phyloP scores from a whole-genome alignment of 768 basidiomycete genomes.

The Termitomyces sp. region DNA sequence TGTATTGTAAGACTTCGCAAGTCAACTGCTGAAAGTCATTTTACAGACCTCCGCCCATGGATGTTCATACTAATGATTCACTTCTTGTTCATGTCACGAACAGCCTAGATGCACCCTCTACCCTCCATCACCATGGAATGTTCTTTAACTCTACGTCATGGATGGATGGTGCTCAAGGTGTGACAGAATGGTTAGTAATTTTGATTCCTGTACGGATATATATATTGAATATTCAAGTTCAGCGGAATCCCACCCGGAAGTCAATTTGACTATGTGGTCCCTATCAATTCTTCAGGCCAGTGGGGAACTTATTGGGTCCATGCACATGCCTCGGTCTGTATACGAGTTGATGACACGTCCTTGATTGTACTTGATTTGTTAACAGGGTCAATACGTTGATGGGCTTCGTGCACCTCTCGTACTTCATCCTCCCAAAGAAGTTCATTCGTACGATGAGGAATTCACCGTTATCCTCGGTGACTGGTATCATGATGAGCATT shows the following conservation, averaged over 20 bases:
- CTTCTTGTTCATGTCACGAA: constrained; percentile 77
- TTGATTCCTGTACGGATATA: not conserved
- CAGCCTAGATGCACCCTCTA: constrained; percentile 57
- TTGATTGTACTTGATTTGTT: not conserved
- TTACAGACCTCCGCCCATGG: constrained; percentile 74
- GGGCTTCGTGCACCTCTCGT: constrained; percentile 86
- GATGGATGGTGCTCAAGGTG: constrained; percentile 83
- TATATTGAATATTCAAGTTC: not conserved
- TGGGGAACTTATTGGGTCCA: constrained; percentile 84
- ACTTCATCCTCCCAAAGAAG: constrained; percentile 64
- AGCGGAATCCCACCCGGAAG: constrained; percentile 77
- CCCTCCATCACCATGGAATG: constrained; percentile 93
- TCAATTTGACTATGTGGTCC: constrained; percentile 70
- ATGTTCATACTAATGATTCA: constrained; percentile 64
- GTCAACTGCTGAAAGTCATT: not conserved
- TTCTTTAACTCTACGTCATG: constrained; percentile 84
- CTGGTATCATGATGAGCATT: constrained; percentile 87
- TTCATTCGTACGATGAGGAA: constrained; percentile 81
- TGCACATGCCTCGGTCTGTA: constrained; percentile 50
- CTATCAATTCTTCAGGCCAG: constrained; percentile 61
- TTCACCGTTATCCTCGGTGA: constrained; percentile 83
- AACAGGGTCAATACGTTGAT: constrained; percentile 85
- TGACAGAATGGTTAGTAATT: constrained; percentile 72
- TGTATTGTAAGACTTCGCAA: not conserved
- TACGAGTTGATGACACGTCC: not conserved